These are phyloP conservation scores for Elsinoe arachidis DNA, from an alignment of 2,329 filamentous ascomycete species.

Conservation along the genomic window DNA sequence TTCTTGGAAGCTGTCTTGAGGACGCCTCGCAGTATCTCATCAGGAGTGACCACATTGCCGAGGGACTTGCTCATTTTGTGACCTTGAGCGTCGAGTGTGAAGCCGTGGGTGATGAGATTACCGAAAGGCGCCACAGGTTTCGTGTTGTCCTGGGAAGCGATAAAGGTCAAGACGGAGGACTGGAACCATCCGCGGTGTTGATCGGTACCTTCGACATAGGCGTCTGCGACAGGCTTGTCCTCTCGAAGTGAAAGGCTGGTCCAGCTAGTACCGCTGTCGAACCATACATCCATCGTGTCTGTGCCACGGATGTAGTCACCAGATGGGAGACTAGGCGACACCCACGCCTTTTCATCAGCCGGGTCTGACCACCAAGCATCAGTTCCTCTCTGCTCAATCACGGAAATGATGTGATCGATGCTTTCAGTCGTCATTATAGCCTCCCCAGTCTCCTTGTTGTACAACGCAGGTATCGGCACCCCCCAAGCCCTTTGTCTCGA, in stretches of 20 bases:
- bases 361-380: slow-evolving; percentile 91
- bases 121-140: slow-evolving; percentile 61
- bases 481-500: slow-evolving; percentile 94
- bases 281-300: slow-evolving; percentile 99
- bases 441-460: slow-evolving; percentile 51
- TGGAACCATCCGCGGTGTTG: slow-evolving; percentile 99
- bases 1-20: slow-evolving; percentile 61
- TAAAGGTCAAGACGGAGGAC: slow-evolving; percentile 80
- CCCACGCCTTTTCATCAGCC: slow-evolving; percentile 67
- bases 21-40: slow-evolving; percentile 76
- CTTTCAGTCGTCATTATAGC: slow-evolving; percentile 72
- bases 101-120: slow-evolving; percentile 88
- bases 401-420: slow-evolving; percentile 73
- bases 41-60: slow-evolving; percentile 75
- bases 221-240: slow-evolving; percentile 54
- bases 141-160: slow-evolving; percentile 51
- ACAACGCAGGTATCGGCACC: slow-evolving; percentile 88
- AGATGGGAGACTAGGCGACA: slow-evolving; percentile 53
- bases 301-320: slow-evolving; percentile 62
- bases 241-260: slow-evolving; percentile 39
- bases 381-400: slow-evolving; percentile 69
- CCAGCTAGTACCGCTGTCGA: slow-evolving; percentile 96
- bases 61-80: slow-evolving; percentile 98
- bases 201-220: slow-evolving; percentile 90
- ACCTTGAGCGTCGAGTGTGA: slow-evolving; percentile 80